Evolutionary conservation across 164 flowering plant genomes (phyloP).

Genomic region (Nymphaea colorata): DNA sequence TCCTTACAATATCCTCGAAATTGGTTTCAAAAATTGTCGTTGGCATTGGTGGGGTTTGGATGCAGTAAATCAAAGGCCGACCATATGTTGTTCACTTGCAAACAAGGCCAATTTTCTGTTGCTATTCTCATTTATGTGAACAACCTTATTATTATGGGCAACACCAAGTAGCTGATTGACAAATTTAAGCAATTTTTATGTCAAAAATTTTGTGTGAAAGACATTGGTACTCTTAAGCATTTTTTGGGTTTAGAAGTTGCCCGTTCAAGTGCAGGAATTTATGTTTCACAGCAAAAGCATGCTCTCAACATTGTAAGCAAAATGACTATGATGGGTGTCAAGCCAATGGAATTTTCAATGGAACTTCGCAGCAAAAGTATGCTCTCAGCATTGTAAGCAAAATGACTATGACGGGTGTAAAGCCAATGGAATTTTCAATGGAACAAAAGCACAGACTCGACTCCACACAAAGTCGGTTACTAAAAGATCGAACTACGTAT

Average conservation of each 20-base stretch:
- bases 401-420: too few species aligned
- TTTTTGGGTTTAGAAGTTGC: not conserved
- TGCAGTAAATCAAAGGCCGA: not conserved
- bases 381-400: not conserved
- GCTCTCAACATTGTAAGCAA: not conserved
- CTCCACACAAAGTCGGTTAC: too few species aligned
- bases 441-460: too few species aligned
- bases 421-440: too few species aligned
- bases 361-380: not conserved
- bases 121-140: not conserved
- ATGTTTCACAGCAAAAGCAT: not conserved
- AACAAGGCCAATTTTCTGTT: not conserved
- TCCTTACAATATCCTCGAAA: not conserved
- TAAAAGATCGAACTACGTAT: too few species aligned
- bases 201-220: not conserved
- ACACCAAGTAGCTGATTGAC: not conserved
- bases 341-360: too few species aligned
- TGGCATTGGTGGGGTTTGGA: not conserved
- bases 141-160: not conserved
- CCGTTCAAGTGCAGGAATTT: not conserved
- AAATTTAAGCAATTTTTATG: not conserved
- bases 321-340: too few species aligned
- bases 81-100: not conserved
- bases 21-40: slow-evolving; percentile 2
- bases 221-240: not conserved